Evolutionary conservation across 1,139 yeast species (phyloP), one percentile per base, ranked within the genome.

Genomic region (Magnusiomyces suaveolens): DNA sequence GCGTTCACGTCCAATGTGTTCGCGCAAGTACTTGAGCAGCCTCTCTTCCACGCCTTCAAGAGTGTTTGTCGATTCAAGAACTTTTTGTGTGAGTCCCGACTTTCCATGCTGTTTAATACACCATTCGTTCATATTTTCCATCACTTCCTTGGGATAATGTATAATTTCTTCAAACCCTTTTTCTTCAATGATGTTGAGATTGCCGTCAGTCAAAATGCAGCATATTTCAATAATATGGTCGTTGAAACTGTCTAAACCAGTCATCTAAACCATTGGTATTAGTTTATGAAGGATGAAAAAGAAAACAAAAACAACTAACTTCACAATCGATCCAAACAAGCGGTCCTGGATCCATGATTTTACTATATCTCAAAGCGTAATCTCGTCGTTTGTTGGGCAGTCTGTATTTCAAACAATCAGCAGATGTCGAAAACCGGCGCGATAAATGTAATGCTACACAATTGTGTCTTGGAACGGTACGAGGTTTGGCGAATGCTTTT

Each of bases 211-310:
- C 52, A 94, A 75, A 43, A 90, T 72, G 67, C 97, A 89, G 67
- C 97, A 89, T 36, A 94, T 82, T 69, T 94, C 98, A 60, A 94
- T 87, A 62, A 94, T 90, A 56, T 78, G 81, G 64, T 88, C 95
- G 3, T 76, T 76, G 55, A 73, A 68, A 25, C 83, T 82, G 63
- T 92, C 85, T 50, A 94, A 73, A 0, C 99, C 99, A 0, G 99
- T 94, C 98, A 94, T 94, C 68, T 48, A 36, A 2, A 20, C n/a
- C 3, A 26, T n/a, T 23, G 21, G n/a, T n/a, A 20, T 21, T 12
- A 16, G 18, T 3, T 2, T 48, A 12, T 2, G n/a, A 21, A 14
- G 47, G 23, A 62, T 73, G 78, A 62, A 20, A 43, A 39, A 16
- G 16, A n/a, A 20, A 36, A 10, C 25, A n/a, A 47, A 3, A 20